Percentiles rank a stretch among this genome's conserved stretches.
phyloP scores from a whole-genome alignment of 1,284 basidiomycete genomes.

The Coniophora puteana region DNA sequence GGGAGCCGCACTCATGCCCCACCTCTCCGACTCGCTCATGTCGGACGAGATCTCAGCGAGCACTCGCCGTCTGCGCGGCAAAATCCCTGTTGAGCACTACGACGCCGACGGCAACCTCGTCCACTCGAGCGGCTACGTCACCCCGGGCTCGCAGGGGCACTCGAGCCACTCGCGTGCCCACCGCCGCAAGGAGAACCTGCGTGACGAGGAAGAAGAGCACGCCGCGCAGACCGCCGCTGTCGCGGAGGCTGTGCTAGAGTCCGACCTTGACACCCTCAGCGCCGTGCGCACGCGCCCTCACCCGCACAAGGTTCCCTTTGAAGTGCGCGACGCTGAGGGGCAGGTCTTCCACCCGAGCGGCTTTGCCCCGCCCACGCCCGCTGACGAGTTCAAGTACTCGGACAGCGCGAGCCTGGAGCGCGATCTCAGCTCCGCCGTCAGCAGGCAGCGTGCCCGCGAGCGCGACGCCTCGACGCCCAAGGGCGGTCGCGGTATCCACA shows the following conservation, averaged over 20 bases:
- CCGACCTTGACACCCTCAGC: conserved; percentile 20
- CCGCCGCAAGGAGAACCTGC: conserved; percentile 22
- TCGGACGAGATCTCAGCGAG: conserved; percentile 23
- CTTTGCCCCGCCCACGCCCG: conserved; percentile 33
- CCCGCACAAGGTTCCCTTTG: conserved; percentile 31
- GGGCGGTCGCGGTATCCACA: conserved; percentile 20
- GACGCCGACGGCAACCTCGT: conserved; percentile 17
- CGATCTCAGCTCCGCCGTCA: conserved; percentile 14
- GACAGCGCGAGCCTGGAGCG: conserved; percentile 12
- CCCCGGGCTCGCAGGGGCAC: conserved; percentile 25
- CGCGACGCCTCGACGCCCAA: conserved; percentile 11
- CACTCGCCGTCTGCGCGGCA: conserved; percentile 22
- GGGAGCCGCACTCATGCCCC: conserved; percentile 18
- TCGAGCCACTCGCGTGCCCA: conserved; percentile 17
- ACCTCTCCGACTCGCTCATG: conserved; percentile 20
- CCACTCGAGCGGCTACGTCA: conserved; percentile 29
- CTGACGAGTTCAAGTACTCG: conserved; percentile 25
- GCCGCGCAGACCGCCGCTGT: conserved; percentile 28
- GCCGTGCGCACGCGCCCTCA: conserved; percentile 22
- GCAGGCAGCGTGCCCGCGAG: conserved; percentile 11
- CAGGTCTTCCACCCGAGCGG: conserved; percentile 32
- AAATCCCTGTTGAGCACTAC: conserved; percentile 25
- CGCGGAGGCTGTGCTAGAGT: conserved; percentile 28
- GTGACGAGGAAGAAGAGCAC: conserved; percentile 16
- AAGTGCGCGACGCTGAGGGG: conserved; percentile 29